Percentiles rank a stretch among this genome's conserved stretches.
phyloP scores from a whole-genome alignment of 768 basidiomycete species.

The Boletus eberwhitei region DNA sequence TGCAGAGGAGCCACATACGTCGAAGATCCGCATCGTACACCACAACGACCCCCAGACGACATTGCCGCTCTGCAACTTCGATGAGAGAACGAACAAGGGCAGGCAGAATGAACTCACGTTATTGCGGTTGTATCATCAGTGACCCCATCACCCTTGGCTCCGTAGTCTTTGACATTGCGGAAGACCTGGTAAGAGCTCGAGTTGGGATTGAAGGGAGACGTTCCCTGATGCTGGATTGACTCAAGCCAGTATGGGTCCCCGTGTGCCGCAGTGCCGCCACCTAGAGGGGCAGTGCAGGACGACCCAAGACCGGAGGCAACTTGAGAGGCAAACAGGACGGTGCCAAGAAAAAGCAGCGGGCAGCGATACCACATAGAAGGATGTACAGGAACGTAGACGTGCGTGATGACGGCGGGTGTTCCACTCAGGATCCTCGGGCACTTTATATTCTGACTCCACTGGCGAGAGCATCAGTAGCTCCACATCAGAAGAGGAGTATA shows the following conservation, averaged over 20 bases:
- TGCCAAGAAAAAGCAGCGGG: conserved; percentile 1
- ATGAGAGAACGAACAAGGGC: neutral
- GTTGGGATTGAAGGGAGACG: conserved; percentile 55
- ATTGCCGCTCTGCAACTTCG: conserved; percentile 51
- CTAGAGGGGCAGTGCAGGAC: conserved; percentile 26
- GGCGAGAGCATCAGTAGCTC: neutral
- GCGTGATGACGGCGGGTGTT: neutral
- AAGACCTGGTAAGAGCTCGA: conserved; percentile 59
- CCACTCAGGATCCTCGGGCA: neutral
- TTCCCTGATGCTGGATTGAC: conserved; percentile 64
- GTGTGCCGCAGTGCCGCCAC: conserved; percentile 43
- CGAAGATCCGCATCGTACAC: conserved; percentile 52
- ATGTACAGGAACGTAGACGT: neutral
- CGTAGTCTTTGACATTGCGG: conserved; percentile 63
- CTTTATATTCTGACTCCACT: neutral
- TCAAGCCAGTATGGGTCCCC: conserved; percentile 65
- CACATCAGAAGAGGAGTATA: neutral
- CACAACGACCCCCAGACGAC: conserved; percentile 54
- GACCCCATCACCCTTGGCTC: conserved; percentile 54
- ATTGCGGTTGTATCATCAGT: conserved; percentile 72
- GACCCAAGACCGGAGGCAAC: conserved; percentile 32
- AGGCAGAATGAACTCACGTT: conserved; percentile 41
- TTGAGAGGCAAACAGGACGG: neutral
- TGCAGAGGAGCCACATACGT: conserved; percentile 31
- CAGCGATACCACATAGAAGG: neutral